Base-by-base conservation (phyloP, 768 basidiomycete genomes). In the Pleurotus giganteus region DNA sequence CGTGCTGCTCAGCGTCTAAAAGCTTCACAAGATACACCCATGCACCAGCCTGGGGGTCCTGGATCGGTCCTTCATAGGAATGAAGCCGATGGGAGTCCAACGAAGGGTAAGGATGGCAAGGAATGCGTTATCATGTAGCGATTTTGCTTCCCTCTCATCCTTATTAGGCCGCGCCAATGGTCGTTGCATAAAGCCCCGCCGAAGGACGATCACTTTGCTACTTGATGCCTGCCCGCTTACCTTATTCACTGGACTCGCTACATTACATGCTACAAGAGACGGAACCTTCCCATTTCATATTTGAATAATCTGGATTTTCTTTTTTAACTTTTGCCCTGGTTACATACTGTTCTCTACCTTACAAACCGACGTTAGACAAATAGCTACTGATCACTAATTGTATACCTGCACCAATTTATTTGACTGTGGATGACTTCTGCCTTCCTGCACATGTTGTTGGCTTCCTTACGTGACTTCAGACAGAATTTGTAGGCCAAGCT, bases 111-210 rank as follows among this genome's bases (percentile, higher is more conserved):
- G 53, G 86, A 86, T 70, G 85, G 85, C 66, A 91, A 90, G 71
- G 91, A 93, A 47, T 95, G 93, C 65, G 72, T 91, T 45, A 85
- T 95, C 66, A 94, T 94, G 92, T 95, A 78, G 77, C 23, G 32
- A 24, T 19, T 45, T 15, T 37, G 27, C 34, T 39, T 17, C 15
- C 32, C 13, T 37, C 43, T 23, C 56, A 8, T 4, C 39, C 71
- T 64, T 50, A 70, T 70, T 70, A 41, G 42, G 6, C 6, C 45
- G 6, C 5, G 9, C 15, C 45, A 8, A 27, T 26, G 6, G 29
- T 5, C 39, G 4, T 32, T 12, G 47, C 7, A 5, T 26, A 15
- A 7, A n/a, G 39, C 19, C 19, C 12, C 15, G 17, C 5, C 39
- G 5, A 5, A 7, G 12, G n/a, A 13, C 5, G 19, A 17, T 41